phyloP scores from a whole-genome alignment of 2,329 filamentous ascomycete species.

The Hypocrella siamensis region DNA sequence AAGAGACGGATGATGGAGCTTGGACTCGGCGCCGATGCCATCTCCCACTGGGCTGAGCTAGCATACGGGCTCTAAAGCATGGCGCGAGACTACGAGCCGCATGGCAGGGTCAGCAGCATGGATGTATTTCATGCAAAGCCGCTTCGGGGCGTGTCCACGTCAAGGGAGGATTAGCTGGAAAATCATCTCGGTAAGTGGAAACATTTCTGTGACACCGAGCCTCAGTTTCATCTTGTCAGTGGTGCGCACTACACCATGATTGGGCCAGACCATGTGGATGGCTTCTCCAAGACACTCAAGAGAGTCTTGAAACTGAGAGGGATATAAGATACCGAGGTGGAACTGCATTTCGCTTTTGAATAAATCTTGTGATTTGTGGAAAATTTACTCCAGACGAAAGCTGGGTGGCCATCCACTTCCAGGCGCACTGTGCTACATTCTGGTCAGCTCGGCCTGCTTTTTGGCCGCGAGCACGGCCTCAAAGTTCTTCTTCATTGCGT shows the following conservation, averaged over 20 bases:
- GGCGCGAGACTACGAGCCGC: conserved; percentile 22
- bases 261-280: neutral
- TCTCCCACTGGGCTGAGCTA: conserved; percentile 19
- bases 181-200: conserved; percentile 2
- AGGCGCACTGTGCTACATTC: too few relatives aligned
- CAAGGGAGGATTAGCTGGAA: conserved; percentile 2
- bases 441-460: neutral
- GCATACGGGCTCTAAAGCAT: conserved; percentile 16
- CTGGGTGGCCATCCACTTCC: too few relatives aligned
- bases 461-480: conserved; percentile 3
- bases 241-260: conserved; percentile 5
- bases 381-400: too few relatives aligned
- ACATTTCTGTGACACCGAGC: neutral
- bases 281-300: neutral
- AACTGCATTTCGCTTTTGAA: too few relatives aligned
- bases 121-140: conserved; percentile 4
- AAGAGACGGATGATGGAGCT: conserved; percentile 13
- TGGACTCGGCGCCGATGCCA: conserved; percentile 10
- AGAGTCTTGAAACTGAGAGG: neutral
- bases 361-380: too few relatives aligned
- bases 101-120: neutral
- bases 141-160: neutral
- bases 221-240: conserved; percentile 2
- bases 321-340: too few relatives aligned
- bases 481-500: conserved; percentile 6